These are phyloP conservation scores for Talaromyces albobiverticillius DNA, from an alignment of 2,329 filamentous ascomycete species.

Conservation along the genomic window DNA sequence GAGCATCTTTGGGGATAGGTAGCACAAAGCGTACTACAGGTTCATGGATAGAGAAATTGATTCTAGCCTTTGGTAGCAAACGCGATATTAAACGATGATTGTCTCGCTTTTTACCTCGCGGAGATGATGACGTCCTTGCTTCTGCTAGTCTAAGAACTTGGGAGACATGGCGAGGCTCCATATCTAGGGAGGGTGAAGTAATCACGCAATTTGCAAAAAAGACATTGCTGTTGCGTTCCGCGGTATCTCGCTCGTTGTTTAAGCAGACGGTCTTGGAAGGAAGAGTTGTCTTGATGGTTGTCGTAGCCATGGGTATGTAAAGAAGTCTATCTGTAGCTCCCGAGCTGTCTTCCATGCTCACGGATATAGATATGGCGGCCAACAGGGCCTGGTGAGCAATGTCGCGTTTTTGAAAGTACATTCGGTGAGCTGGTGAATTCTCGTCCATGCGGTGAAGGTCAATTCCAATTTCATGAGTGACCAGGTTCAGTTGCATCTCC, in stretches of 20 bases:
- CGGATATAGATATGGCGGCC: constrained; percentile 85
- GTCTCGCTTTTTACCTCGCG: constrained; percentile 43
- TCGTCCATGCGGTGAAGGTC: constrained; percentile 89
- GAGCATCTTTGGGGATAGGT: constrained; percentile 65
- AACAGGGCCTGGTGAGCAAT: constrained; percentile 92
- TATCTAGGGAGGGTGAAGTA: constrained; percentile 89
- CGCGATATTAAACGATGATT: constrained; percentile 73
- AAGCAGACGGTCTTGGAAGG: constrained; percentile 91
- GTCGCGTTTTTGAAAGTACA: constrained; percentile 94
- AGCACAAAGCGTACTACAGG: constrained; percentile 88
- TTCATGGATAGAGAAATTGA: constrained; percentile 96
- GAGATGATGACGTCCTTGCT: constrained; percentile 46
- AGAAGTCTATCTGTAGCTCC: constrained; percentile 81
- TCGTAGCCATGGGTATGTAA: constrained; percentile 97
- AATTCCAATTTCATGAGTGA: constrained; percentile 94
- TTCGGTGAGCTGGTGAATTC: constrained; percentile 89
- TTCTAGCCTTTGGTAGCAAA: constrained; percentile 87
- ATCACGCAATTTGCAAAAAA: constrained; percentile 94
- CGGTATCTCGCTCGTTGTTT: constrained; percentile 64
- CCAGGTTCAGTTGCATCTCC: constrained; percentile 79
- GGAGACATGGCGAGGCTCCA: constrained; percentile 88
- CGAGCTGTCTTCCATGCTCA: constrained; percentile 87
- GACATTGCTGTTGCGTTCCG: constrained; percentile 92
- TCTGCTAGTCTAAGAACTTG: constrained; percentile 75
- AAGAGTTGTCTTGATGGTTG: constrained; percentile 87